Conservation (phyloP, 163 green algal genomes). For the Scenedesmus sp. region DNA sequence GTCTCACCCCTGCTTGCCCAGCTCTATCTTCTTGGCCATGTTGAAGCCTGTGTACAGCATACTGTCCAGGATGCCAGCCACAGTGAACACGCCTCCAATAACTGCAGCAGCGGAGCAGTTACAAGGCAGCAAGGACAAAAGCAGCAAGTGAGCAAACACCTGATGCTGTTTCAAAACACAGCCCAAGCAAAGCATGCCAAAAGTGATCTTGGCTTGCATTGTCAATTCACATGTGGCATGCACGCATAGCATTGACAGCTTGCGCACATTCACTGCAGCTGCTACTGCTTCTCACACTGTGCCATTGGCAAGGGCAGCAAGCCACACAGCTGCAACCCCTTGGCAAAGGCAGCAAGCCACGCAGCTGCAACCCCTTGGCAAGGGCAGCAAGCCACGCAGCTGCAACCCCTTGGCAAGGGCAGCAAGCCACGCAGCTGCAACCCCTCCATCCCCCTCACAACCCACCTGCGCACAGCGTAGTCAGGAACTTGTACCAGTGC, state of each 20-base stretch:
- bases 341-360: no score
- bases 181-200: no score
- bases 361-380: no score
- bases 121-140: not conserved
- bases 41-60: slow-evolving; percentile 83
- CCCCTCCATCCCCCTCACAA: not conserved
- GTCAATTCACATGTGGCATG: no score
- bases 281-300: no score
- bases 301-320: no score
- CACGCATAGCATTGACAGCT: no score
- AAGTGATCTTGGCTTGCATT: no score
- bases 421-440: not conserved
- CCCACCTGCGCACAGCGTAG: slow-evolving; percentile 79
- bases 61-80: slow-evolving; percentile 96
- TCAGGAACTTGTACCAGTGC: slow-evolving; percentile 94
- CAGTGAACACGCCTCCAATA: slow-evolving; percentile 97
- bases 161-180: not conserved
- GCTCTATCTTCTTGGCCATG: slow-evolving; percentile 85
- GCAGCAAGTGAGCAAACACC: not conserved
- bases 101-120: slow-evolving; percentile 72
- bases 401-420: no score
- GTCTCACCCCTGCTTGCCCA: slow-evolving; percentile 83
- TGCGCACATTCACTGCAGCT: no score
- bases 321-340: no score
- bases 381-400: no score